Evolutionary conservation across 2,329 filamentous ascomycete species (phyloP), one percentile per base, ranked within the genome.

Genomic region (Aureobasidium subglaciale): DNA sequence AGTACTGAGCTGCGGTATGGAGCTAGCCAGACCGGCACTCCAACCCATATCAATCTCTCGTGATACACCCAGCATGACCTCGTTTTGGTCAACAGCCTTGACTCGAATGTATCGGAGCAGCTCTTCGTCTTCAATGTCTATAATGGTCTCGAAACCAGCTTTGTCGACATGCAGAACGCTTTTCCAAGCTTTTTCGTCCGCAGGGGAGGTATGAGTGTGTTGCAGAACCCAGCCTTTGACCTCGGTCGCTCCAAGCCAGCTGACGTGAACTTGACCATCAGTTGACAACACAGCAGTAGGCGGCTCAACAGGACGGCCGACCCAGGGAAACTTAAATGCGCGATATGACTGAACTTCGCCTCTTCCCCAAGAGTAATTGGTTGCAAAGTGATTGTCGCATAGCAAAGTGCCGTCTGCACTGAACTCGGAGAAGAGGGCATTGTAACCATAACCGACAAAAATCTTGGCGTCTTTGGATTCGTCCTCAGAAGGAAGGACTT

Each of bases 231-330:
- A 65, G 8, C 55, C 42, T 9, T 11, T 35, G 5, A 65, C 61
- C 38, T 64, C 62, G 0, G 64, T 67, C 5, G 64, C 64, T 16
- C 64, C 64, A 34, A 64, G 66, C 64, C 64, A 67, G 56, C 59
- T 63, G 24, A 63, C 59, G 46, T 57, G 60, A 15, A 53, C 35
- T 20, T 45, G 50, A 20, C 52, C 56, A 18, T 56, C 50, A 9
- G 50, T 34, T 2, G 50, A 58, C 16, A 62, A 52, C 2, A 53
- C 41, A 8, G 63, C 60, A 16, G 50, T 50, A 9, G 60, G 45
- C 9, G 45, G 41, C 15, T 56, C 49, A 1, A 42, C 53, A 3
- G 65, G 65, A 16, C 29, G 43, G 2, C 63, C 64, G 9, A 60
- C 38, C 65, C 65, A 67, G 3, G 56, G 50, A 10, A 61, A 57